These are phyloP conservation scores for Miscanthus lutarioriparius DNA, from an alignment of 176 grass and related monocot genomes.

Conservation along the genomic window DNA sequence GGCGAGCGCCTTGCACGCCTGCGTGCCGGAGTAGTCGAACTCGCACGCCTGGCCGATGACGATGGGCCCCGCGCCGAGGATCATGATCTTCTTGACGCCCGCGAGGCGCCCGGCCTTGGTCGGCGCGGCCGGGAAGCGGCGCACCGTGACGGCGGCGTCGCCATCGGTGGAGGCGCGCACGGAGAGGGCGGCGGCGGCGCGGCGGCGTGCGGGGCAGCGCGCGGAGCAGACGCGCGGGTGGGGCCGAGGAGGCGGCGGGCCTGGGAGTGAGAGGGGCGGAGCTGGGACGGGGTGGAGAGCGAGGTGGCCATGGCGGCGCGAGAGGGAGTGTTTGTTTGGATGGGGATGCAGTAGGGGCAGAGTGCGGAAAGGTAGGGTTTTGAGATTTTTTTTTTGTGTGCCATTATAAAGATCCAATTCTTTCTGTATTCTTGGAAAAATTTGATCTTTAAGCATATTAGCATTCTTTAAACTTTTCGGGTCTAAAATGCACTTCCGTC, in stretches of 20 bases:
- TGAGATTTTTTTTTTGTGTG: too few species aligned
- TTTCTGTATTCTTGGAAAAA: too few species aligned
- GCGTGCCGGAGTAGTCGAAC: slow-evolving; percentile 99
- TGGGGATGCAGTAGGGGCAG: background rate
- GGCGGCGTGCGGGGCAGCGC: slow-evolving; percentile 15
- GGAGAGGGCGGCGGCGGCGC: background rate
- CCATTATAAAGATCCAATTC: too few species aligned
- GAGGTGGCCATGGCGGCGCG: slow-evolving; percentile 45
- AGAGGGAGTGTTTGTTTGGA: background rate
- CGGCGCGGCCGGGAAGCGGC: slow-evolving; percentile 33
- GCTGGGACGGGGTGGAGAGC: slow-evolving; percentile 44
- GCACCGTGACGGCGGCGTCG: slow-evolving; percentile 35
- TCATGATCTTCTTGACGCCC: slow-evolving; percentile 90
- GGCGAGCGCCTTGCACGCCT: slow-evolving; percentile 91
- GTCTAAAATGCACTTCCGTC: too few species aligned
- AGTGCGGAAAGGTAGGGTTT: slow-evolving; percentile 39
- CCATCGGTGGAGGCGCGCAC: slow-evolving; percentile 16
- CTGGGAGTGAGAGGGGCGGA: slow-evolving; percentile 11
- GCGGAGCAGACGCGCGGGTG: background rate
- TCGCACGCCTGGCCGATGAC: slow-evolving; percentile 98
- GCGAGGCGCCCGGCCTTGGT: slow-evolving; percentile 44
- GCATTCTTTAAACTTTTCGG: too few species aligned
- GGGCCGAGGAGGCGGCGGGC: background rate
- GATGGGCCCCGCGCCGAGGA: slow-evolving; percentile 92
- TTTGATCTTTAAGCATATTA: too few species aligned